Percentiles rank a stretch among this genome's conserved stretches.
These are phyloP conservation scores for Sporothrix dimorphospora DNA, from an alignment of 2,329 filamentous ascomycete species.

Conservation along the genomic window DNA sequence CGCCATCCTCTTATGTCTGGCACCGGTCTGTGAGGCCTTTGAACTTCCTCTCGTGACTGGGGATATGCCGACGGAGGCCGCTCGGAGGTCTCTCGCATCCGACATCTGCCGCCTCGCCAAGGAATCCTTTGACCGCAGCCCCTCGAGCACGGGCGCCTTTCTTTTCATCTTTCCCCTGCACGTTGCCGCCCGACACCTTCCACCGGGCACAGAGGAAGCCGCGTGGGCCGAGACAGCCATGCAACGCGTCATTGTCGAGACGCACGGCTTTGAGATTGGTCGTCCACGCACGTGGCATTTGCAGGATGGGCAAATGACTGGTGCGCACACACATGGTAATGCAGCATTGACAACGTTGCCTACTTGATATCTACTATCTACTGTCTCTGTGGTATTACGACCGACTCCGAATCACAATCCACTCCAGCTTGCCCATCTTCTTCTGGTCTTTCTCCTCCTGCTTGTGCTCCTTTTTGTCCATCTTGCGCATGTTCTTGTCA, in stretches of 20 bases:
- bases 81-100: neutral
- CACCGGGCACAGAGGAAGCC: neutral
- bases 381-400: neutral
- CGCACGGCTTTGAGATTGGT: conserved; percentile 12
- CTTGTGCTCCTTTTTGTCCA: neutral
- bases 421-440: neutral
- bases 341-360: neutral
- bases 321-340: neutral
- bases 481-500: neutral
- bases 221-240: neutral
- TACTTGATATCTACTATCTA: neutral
- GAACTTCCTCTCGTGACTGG: neutral
- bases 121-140: neutral
- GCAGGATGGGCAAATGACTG: neutral
- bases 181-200: neutral
- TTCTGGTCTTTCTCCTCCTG: neutral
- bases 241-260: conserved; percentile 11
- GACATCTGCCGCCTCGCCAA: conserved; percentile 11
- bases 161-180: conserved; percentile 3
- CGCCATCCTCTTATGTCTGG: neutral
- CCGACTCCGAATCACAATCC: neutral
- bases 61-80: neutral
- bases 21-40: neutral
- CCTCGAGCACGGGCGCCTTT: neutral
- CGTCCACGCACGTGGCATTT: neutral